These are phyloP conservation scores for Backusella morwellensis DNA, from an alignment of 192 early-diverging fungal species.

Conservation along the genomic window DNA sequence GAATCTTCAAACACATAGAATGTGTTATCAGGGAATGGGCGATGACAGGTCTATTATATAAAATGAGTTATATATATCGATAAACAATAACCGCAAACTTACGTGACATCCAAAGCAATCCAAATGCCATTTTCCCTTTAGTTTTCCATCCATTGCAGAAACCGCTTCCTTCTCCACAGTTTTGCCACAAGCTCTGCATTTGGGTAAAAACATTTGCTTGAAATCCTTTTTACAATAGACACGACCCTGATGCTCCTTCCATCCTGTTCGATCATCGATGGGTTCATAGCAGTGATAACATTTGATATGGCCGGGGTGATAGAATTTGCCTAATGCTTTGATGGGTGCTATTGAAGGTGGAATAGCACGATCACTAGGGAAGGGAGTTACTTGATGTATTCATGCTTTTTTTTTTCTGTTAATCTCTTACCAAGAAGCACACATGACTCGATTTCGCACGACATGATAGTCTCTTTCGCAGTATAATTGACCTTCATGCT, in stretches of 20 bases:
- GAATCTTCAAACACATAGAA: conserved; percentile 89
- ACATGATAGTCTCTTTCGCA: conserved; percentile 61
- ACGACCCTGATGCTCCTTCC: conserved; percentile 51
- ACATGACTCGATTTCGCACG: conserved; percentile 37
- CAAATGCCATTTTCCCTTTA: conserved; percentile 69
- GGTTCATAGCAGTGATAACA: conserved; percentile 66
- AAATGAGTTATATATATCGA: background rate
- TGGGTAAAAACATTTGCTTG: conserved; percentile 61
- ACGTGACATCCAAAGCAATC: conserved; percentile 70
- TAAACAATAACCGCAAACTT: conserved; percentile 12
- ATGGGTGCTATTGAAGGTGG: conserved; percentile 37
- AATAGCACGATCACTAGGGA: conserved; percentile 33
- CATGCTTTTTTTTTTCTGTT: background rate
- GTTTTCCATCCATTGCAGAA: conserved; percentile 66
- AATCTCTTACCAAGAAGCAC: conserved; percentile 51
- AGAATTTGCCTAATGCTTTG: conserved; percentile 63
- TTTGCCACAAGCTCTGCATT: conserved; percentile 59
- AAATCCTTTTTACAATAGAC: conserved; percentile 73
- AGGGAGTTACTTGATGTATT: background rate
- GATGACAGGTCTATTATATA: conserved; percentile 51
- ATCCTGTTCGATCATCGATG: conserved; percentile 44
- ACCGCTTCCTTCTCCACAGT: conserved; percentile 72
- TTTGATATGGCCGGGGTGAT: conserved; percentile 62
- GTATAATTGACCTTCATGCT: conserved; percentile 57
- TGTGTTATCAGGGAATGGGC: conserved; percentile 72